Evolutionary conservation across 768 basidiomycete species (phyloP).

Genomic region (Tulasnella sp.): DNA sequence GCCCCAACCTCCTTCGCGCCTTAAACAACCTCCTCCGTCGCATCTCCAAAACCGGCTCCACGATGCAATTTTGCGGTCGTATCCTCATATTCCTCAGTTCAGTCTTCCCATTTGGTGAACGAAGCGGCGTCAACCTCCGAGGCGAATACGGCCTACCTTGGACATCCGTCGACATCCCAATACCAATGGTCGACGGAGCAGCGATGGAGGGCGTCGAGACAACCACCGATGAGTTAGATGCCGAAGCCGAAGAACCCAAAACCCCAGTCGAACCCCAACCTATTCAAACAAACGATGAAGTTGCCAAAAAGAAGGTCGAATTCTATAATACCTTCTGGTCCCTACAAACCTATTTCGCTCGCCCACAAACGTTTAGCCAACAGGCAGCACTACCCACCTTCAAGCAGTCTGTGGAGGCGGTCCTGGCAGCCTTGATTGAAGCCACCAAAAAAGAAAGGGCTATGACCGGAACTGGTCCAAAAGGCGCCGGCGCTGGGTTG

Average conservation of each 20-base stretch:
- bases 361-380: slow-evolving; percentile 60
- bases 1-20: slow-evolving; percentile 72
- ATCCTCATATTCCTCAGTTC: slow-evolving; percentile 80
- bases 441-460: slow-evolving; percentile 82
- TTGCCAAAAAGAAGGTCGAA: slow-evolving; percentile 55
- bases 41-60: slow-evolving; percentile 76
- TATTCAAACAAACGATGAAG: background rate
- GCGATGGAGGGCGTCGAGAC: slow-evolving; percentile 34
- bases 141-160: slow-evolving; percentile 78
- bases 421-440: slow-evolving; percentile 72
- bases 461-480: slow-evolving; percentile 60
- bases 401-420: slow-evolving; percentile 59
- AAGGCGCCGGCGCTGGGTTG: slow-evolving; percentile 29
- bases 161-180: slow-evolving; percentile 31
- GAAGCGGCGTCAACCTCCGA: slow-evolving; percentile 84
- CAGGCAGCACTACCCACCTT: slow-evolving; percentile 54
- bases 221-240: background rate
- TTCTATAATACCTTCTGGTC: slow-evolving; percentile 90
- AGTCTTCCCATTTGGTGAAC: slow-evolving; percentile 79
- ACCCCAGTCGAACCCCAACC: slow-evolving; percentile 25
- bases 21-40: slow-evolving; percentile 82
- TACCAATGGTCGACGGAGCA: slow-evolving; percentile 33
- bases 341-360: slow-evolving; percentile 75
- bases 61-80: slow-evolving; percentile 80
- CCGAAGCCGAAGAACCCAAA: background rate